A percentile compares a stretch with the other conserved stretches of the same genome.
phyloP scores from a whole-genome alignment of 768 basidiomycete species.

The Russula earlei region DNA sequence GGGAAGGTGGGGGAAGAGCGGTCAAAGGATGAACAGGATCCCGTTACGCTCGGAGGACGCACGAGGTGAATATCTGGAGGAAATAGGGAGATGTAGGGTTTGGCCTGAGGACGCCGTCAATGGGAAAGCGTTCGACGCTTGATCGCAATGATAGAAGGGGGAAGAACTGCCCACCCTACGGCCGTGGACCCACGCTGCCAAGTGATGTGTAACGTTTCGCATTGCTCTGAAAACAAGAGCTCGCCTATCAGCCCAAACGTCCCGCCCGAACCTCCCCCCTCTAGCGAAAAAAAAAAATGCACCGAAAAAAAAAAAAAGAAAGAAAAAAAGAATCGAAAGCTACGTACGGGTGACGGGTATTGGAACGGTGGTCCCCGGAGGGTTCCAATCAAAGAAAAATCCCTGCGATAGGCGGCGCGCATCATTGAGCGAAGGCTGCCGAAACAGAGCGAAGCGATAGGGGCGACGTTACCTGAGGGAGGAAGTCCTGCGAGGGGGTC shows the following conservation, averaged over 20 bases:
- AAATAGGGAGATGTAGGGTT: slow-evolving; percentile 48
- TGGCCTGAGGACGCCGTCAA: slow-evolving; percentile 31
- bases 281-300: background rate
- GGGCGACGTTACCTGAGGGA: slow-evolving; percentile 3
- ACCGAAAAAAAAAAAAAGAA: no score
- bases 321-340: no score
- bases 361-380: slow-evolving; percentile 24
- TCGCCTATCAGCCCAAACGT: no score
- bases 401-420: slow-evolving; percentile 17
- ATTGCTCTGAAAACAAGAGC: slow-evolving; percentile 24
- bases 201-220: slow-evolving; percentile 26
- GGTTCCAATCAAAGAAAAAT: slow-evolving; percentile 28
- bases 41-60: slow-evolving; percentile 22
- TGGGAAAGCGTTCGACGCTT: background rate
- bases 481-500: background rate
- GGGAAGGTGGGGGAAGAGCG: background rate
- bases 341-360: slow-evolving; percentile 27
- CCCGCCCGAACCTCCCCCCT: background rate
- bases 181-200: slow-evolving; percentile 24
- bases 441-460: background rate
- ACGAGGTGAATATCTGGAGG: slow-evolving; percentile 56
- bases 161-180: slow-evolving; percentile 27
- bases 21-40: background rate
- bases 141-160: no score
- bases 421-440: background rate